These are phyloP conservation scores for Phallus indusiatus DNA, from an alignment of 768 basidiomycete genomes.

Conservation along the genomic window DNA sequence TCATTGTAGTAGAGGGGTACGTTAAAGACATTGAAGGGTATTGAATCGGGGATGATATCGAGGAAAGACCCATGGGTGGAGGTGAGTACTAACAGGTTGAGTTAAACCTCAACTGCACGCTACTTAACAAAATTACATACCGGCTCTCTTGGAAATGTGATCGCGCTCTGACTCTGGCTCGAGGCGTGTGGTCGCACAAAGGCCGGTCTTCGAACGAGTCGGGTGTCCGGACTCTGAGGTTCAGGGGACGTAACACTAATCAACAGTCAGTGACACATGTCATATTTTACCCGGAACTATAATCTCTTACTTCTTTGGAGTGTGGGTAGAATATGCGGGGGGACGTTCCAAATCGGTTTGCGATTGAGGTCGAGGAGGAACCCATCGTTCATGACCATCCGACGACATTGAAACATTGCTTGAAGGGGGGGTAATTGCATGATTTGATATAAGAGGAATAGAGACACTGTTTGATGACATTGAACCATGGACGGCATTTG, in stretches of 20 bases:
- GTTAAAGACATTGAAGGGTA: conserved; percentile 37
- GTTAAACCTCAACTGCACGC: background rate
- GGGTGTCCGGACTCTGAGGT: background rate
- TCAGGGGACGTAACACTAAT: conserved; percentile 8
- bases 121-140: background rate
- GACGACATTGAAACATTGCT: background rate
- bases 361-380: conserved; percentile 3
- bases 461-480: background rate
- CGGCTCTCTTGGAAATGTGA: background rate
- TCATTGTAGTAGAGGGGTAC: conserved; percentile 23
- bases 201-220: conserved; percentile 6
- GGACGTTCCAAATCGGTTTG: conserved; percentile 1
- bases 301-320: background rate
- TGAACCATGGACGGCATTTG: background rate
- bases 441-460: conserved; percentile 4
- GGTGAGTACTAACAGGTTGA: background rate
- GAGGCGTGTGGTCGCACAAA: conserved; percentile 13
- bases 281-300: background rate
- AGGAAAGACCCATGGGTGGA: conserved; percentile 8
- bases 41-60: conserved; percentile 41
- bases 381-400: conserved; percentile 4
- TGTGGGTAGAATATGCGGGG: background rate
- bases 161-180: conserved; percentile 1
- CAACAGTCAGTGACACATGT: background rate
- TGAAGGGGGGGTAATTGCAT: background rate